phyloP scores from a whole-genome alignment of 768 basidiomycete genomes.

The Chiua virens region DNA sequence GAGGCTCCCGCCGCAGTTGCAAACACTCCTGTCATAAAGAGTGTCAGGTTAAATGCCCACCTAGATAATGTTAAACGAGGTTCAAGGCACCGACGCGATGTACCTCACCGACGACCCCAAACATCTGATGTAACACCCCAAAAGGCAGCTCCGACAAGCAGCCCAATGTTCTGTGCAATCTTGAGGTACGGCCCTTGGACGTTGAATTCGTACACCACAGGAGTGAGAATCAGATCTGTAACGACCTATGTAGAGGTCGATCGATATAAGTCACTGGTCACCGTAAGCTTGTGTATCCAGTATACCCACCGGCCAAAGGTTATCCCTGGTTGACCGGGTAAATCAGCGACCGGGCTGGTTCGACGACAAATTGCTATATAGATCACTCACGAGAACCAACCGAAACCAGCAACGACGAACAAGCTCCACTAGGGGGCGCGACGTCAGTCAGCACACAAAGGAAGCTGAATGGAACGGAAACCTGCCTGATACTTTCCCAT shows the following conservation, averaged over 20 bases:
- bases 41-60: constrained; percentile 68
- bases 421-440: constrained; percentile 49
- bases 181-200: constrained; percentile 62
- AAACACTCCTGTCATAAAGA: constrained; percentile 67
- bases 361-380: not conserved
- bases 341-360: not conserved
- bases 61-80: constrained; percentile 30
- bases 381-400: constrained; percentile 66
- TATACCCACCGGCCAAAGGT: constrained; percentile 65
- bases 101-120: constrained; percentile 61
- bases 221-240: constrained; percentile 62
- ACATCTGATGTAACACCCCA: constrained; percentile 71
- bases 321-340: constrained; percentile 47
- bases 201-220: constrained; percentile 64
- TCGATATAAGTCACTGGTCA: not conserved
- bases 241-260: constrained; percentile 49
- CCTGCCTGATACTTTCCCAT: no score
- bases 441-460: not conserved
- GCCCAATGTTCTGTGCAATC: constrained; percentile 69
- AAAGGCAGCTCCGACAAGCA: constrained; percentile 66
- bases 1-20: constrained; percentile 63
- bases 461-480: not conserved
- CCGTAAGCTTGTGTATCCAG: not conserved
- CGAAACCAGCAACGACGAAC: constrained; percentile 70
- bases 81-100: not conserved